A percentile compares a stretch with the other conserved stretches of the same genome.
Conservation (phyloP, 192 early-diverging fungal species). For the Backusella sp. region DNA sequence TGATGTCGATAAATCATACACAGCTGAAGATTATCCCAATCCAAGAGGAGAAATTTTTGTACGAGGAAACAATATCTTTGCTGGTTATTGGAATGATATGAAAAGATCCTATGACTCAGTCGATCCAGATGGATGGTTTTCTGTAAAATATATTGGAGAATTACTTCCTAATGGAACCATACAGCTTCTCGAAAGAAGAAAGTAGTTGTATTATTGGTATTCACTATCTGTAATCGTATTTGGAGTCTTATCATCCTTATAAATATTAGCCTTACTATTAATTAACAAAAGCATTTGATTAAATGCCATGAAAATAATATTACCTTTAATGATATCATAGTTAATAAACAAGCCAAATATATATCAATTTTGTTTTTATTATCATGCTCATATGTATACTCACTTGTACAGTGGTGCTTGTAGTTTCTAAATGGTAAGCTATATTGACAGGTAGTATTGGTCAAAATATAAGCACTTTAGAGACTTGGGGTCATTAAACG, state of each 20-base stretch:
- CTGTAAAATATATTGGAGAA: constrained; percentile 77
- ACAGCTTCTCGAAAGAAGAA: constrained; percentile 19
- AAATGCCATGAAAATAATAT: background rate
- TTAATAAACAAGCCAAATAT: too few relatives aligned
- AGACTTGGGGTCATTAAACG: background rate
- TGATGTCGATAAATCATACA: constrained; percentile 76
- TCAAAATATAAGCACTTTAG: too few relatives aligned
- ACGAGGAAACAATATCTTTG: constrained; percentile 73
- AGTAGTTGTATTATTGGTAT: background rate
- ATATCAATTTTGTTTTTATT: too few relatives aligned
- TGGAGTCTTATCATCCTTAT: background rate
- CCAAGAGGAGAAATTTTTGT: constrained; percentile 89
- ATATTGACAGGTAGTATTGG: too few relatives aligned
- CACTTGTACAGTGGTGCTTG: too few relatives aligned
- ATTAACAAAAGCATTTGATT: background rate
- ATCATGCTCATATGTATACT: too few relatives aligned
- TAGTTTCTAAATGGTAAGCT: too few relatives aligned
- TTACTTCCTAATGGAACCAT: constrained; percentile 34
- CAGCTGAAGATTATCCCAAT: constrained; percentile 63
- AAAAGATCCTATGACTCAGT: constrained; percentile 71
- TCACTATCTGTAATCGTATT: background rate
- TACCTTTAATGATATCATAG: too few relatives aligned
- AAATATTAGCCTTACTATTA: background rate
- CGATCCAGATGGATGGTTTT: constrained; percentile 82
- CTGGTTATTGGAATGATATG: constrained; percentile 79